Evolutionary conservation across 2,329 filamentous ascomycete genomes (phyloP), one percentile per base, ranked within the genome.

Genomic region (Fusarium mexicanum): DNA sequence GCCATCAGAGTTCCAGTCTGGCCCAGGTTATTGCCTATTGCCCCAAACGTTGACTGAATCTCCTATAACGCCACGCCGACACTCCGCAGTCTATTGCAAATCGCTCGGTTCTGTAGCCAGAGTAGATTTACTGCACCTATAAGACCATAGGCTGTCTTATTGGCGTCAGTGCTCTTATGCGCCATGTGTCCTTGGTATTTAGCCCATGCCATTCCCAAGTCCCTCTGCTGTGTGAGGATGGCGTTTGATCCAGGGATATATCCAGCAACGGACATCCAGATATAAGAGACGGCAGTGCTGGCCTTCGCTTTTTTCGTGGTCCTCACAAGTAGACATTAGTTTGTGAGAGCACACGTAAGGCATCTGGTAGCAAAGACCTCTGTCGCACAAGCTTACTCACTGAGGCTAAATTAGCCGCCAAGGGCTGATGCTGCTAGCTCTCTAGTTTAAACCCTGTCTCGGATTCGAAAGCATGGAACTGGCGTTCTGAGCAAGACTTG

Each of bases 51-150:
- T 0, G 48, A 53, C 17, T 35, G 12, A 3, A 53, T 53, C 17
- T 53, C n/a, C 0, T 35, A 3, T 1, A 35, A 20, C 0, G n/a
- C n/a, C 6, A 24, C n/a, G 3, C 18, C 17, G 0, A 12, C n/a
- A 4, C 6, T 53, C 17, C 6, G 48, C 12, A 20, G 4, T 6
- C 0, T 26, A 2, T 20, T 3, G 2, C 13, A 37, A 2, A 37
- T 6, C 6, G 7, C 2, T 0, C 5, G 0, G 2, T 6, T 20
- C 6, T 53, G 31, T 1, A 20, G 3, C 3, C 4, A 37, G 0
- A 37, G 17, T 4, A 53, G 5, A 4, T 16, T 37, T 3, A 26
- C 31, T 2, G 31, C n/a, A 37, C 17, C 31, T 0, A 16, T 2
- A 16, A 53, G n/a, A 2, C 6, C 2, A 16, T 20, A 53, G 2